These are phyloP conservation scores for Sporothrix euskadiensis DNA, from an alignment of 2,329 filamentous ascomycete species.

Conservation along the genomic window DNA sequence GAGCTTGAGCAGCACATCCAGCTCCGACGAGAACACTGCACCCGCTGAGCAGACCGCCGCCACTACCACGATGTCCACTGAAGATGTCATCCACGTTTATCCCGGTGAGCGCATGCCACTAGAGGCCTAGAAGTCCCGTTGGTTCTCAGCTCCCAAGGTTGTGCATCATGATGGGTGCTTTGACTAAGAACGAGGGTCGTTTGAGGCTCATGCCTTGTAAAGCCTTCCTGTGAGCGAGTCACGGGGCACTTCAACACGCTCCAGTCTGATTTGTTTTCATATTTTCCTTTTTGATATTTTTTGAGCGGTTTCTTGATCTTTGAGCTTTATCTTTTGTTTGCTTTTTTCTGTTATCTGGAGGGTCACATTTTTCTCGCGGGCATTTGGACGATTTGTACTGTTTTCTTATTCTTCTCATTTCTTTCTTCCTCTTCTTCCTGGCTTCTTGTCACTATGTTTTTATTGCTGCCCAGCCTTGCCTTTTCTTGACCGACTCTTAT, in stretches of 20 bases:
- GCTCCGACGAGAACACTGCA: not conserved
- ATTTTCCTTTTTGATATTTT: not conserved
- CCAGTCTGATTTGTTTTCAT: not conserved
- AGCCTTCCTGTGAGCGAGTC: not conserved
- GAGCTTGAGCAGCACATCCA: not conserved
- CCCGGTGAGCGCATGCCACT: not conserved
- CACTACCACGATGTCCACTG: not conserved
- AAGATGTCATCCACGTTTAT: constrained; percentile 20
- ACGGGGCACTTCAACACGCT: not conserved
- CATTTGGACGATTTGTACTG: constrained; percentile 3
- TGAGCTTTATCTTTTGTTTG: not conserved
- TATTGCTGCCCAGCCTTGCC: not conserved
- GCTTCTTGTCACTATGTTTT: not conserved
- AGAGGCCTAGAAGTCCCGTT: constrained; percentile 11
- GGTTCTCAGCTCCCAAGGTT: not conserved
- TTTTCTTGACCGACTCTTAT: not conserved
- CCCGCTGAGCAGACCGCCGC: not conserved
- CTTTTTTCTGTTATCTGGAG: not conserved
- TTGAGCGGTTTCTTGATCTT: not conserved
- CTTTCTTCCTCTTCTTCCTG: not conserved
- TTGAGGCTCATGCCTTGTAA: not conserved
- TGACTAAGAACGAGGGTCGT: not conserved
- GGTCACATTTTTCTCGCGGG: not conserved
- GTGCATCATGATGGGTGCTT: not conserved
- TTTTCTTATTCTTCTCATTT: not conserved